Evolutionary conservation across 768 basidiomycete genomes (phyloP), one percentile per base, ranked within the genome.

Genomic region (Collybiopsis luxurians): DNA sequence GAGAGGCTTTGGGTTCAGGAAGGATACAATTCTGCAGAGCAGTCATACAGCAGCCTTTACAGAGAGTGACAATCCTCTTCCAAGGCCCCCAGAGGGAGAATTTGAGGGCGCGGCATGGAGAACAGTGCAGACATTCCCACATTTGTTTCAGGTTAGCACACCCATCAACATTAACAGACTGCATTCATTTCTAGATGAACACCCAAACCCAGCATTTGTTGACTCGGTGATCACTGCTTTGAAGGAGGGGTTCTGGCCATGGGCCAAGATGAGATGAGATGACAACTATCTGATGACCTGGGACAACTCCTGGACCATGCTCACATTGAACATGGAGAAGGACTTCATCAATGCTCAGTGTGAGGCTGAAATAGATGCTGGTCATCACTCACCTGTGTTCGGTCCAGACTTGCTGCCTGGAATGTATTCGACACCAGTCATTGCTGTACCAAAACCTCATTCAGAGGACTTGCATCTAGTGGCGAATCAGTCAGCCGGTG

Each of bases 231-330:
- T 57, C 13, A 2, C n/a, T 0, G 66, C 65, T 17, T 55, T 73
- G 0, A 26, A 63, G 2, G 58, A 69, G 12, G 69, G 71, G 0
- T 71, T 73, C 52, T 73, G 69, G 72, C 71, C 71, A 2, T 69
- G 50, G 34, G 67, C 66, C 2, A 27, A 66, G n/a, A 64, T 63
- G 15, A 44, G 55, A 5, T 1, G n/a, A 4, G 48, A 11, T 12
- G 15, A 15, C 9, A 47, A 40, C 4, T 61, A 58, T 36, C 63
- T 61, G 17, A 27, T 10, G 3, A 63, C 55, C 0, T 31, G 48
- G 24, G 62, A 68, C 39, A 42, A 58, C 19, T 56, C 60, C 0
- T 39, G 53, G 9, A 43, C 31, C 1, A 54, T 52, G 0, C 30
- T 46, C 0, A 19, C 42, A 2, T 46, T 53, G 2, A 21, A 45